Evolutionary conservation across 768 basidiomycete species (phyloP), one percentile per base, ranked within the genome.

Genomic region (Pisolithus microcarpus): DNA sequence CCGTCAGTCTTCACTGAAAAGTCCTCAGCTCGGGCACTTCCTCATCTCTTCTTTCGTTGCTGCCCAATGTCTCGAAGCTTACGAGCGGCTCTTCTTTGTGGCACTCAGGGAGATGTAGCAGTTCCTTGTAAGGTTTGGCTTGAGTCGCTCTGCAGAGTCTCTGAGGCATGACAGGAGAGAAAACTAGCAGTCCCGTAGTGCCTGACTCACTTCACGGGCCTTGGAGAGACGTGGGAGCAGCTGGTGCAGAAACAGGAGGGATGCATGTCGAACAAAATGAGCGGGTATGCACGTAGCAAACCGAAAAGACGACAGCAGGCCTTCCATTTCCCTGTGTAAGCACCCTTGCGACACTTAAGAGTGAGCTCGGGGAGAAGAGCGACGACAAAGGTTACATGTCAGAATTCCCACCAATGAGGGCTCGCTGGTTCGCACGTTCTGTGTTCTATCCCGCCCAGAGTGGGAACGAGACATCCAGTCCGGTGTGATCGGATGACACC

Each of bases 221-320:
- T 70, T 75, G 2, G 76, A 64, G 11, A 91, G 75, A 30, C 79
- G 79, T 5, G 87, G 87, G 26, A 87, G 75, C 19, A 91, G 69
- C 58, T 82, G 79, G 34, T 80, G 78, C 87, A 89, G 53, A 44
- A 19, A n/a, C 1, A n/a, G 16, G 21, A 23, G 21, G 21, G 21
- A 23, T 23, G 21, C 21, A 23, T 23, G 21, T 23, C 21, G 21
- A 23, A 23, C 21, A 23, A 23, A 23, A 23, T 23, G 21, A 23
- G 21, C 21, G 21, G 21, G 21, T 23, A 23, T 23, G 21, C 21
- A 23, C 21, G 21, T 23, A 23, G 21, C 21, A 23, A 23, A 23
- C 21, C 21, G 21, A 23, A 23, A 23, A 23, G 21, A 23, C 21
- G 21, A 23, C 21, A 23, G 21, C 21, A 23, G 21, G 21, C 21